These are phyloP conservation scores for Paecilomyces dactylethromorphus DNA, from an alignment of 2,329 filamentous ascomycete species.

Conservation along the genomic window DNA sequence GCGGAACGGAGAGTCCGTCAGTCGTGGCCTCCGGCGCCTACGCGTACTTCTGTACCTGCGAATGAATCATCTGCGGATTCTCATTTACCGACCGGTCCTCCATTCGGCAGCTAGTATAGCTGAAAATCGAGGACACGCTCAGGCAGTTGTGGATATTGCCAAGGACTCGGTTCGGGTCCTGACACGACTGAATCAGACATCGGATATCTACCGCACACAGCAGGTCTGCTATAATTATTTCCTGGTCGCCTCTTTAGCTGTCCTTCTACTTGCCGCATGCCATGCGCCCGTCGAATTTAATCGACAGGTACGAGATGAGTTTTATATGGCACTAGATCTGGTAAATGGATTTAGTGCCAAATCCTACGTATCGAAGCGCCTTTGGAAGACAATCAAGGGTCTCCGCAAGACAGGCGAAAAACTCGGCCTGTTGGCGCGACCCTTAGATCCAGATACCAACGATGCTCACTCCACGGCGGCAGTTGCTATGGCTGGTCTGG, in stretches of 20 bases:
- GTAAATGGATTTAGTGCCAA: constrained; percentile 57
- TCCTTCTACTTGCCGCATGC: constrained; percentile 58
- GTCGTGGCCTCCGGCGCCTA: constrained; percentile 64
- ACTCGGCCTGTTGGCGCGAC: constrained; percentile 46
- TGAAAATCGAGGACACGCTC: constrained; percentile 65
- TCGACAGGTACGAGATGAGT: constrained; percentile 56
- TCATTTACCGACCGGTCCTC: constrained; percentile 80
- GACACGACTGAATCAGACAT: constrained; percentile 54
- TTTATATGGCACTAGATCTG: constrained; percentile 60
- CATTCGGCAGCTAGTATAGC: constrained; percentile 80
- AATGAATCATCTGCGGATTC: constrained; percentile 83
- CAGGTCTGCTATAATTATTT: constrained; percentile 64
- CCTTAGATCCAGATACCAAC: constrained; percentile 32
- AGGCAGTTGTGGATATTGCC: constrained; percentile 59
- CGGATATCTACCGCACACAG: constrained; percentile 57
- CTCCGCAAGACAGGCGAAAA: constrained; percentile 59
- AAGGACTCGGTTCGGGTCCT: constrained; percentile 60
- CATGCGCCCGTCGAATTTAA: constrained; percentile 58
- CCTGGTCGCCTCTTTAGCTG: constrained; percentile 56
- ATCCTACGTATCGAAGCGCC: constrained; percentile 54
- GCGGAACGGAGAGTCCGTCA: constrained; percentile 43
- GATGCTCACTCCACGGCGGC: constrained; percentile 58
- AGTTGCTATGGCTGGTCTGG: constrained; percentile 60
- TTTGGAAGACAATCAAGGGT: constrained; percentile 59
- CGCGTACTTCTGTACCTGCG: constrained; percentile 80